phyloP scores from a whole-genome alignment of 2,329 filamentous ascomycete species.

The Lachnellula occidentalis region DNA sequence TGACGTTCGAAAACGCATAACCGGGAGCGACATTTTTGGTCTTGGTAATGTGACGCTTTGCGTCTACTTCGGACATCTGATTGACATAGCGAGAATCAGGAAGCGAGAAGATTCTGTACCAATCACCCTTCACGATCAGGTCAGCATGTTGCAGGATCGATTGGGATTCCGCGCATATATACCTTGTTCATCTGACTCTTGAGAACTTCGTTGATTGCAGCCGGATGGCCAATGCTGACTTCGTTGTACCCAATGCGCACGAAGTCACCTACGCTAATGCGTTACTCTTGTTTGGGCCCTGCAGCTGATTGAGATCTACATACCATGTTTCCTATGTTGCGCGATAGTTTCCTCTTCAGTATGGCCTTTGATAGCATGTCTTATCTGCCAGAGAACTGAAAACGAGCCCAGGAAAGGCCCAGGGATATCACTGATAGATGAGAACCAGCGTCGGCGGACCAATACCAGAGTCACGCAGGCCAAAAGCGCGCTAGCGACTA shows the following conservation, averaged over 20 bases:
- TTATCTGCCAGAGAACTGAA: slow-evolving; percentile 36
- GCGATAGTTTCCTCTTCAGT: slow-evolving; percentile 33
- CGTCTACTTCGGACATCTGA: slow-evolving; percentile 36
- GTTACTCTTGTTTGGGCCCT: not conserved
- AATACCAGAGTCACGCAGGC: not conserved
- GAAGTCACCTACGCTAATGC: slow-evolving; percentile 30
- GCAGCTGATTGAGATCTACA: not conserved
- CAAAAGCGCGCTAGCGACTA: not conserved
- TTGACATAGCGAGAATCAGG: slow-evolving; percentile 38
- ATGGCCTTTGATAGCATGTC: slow-evolving; percentile 34
- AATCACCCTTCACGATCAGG: slow-evolving; percentile 21
- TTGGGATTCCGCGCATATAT: not conserved
- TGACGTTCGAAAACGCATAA: slow-evolving; percentile 29
- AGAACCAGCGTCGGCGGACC: slow-evolving; percentile 1
- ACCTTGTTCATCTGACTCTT: slow-evolving; percentile 32
- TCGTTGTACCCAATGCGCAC: slow-evolving; percentile 40
- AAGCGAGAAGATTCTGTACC: slow-evolving; percentile 34
- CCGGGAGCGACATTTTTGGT: slow-evolving; percentile 31
- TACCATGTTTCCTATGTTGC: slow-evolving; percentile 36
- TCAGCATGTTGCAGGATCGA: not conserved
- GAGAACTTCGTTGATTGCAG: slow-evolving; percentile 36
- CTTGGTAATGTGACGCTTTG: slow-evolving; percentile 32
- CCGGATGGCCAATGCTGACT: slow-evolving; percentile 37
- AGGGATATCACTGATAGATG: slow-evolving; percentile 34
- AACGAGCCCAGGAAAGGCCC: slow-evolving; percentile 38